These are phyloP conservation scores for Sclerotinia sclerotiorum DNA, from an alignment of 2,329 filamentous ascomycete species.

Conservation along the genomic window DNA sequence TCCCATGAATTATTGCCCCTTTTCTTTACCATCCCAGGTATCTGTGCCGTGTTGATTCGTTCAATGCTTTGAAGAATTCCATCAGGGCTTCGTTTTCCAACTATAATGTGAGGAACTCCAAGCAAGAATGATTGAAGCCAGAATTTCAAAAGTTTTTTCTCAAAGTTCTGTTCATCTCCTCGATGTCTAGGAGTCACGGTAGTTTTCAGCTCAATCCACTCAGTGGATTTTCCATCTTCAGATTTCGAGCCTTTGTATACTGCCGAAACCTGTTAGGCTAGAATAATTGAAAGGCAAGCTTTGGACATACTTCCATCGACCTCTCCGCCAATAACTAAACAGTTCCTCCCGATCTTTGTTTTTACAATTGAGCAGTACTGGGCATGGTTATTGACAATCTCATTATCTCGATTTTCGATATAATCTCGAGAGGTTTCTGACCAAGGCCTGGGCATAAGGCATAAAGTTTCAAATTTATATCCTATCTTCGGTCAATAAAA, in stretches of 20 bases:
- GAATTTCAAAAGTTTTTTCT: conserved; percentile 89
- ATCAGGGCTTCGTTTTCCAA: conserved; percentile 76
- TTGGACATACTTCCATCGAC: conserved; percentile 72
- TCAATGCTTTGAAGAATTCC: conserved; percentile 72
- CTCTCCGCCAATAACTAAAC: conserved; percentile 83
- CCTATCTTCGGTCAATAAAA: conserved; percentile 51
- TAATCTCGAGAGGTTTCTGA: conserved; percentile 68
- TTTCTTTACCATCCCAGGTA: conserved; percentile 73
- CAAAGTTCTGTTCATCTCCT: conserved; percentile 71
- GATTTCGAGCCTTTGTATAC: conserved; percentile 80
- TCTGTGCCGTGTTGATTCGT: conserved; percentile 75
- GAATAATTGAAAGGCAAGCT: conserved; percentile 14
- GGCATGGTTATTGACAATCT: conserved; percentile 80
- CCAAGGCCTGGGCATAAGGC: conserved; percentile 74
- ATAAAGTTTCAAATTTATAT: conserved; percentile 94
- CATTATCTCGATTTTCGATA: conserved; percentile 72
- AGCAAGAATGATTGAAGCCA: conserved; percentile 97
- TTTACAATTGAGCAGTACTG: conserved; percentile 95
- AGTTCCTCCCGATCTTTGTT: conserved; percentile 76
- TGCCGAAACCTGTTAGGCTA: conserved; percentile 37
- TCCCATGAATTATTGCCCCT: conserved; percentile 72
- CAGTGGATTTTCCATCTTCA: conserved; percentile 61
- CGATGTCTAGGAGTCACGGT: conserved; percentile 60
- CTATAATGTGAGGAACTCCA: conserved; percentile 86
- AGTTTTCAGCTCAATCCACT: conserved; percentile 96